These are phyloP conservation scores for Botrytis squamosa DNA, from an alignment of 2,329 filamentous ascomycete genomes.

Conservation along the genomic window DNA sequence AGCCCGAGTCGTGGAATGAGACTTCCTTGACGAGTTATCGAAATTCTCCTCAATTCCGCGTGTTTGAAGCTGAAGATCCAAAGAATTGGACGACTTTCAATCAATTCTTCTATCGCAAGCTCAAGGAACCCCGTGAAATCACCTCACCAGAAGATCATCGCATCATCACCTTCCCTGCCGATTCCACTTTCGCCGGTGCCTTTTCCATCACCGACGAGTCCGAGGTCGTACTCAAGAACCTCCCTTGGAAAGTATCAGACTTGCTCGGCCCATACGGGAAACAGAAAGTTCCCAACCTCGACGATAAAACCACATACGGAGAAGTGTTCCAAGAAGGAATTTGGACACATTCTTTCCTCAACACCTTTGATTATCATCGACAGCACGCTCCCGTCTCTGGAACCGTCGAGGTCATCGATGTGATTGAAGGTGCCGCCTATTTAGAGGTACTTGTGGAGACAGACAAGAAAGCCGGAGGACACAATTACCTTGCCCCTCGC, in stretches of 20 bases:
- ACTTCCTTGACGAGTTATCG: constrained; percentile 40
- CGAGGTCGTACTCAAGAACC: constrained; percentile 41
- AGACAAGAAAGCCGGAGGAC: constrained; percentile 18
- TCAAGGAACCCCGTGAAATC: constrained; percentile 42
- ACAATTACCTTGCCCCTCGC: constrained; percentile 10
- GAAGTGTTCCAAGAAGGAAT: constrained; percentile 43
- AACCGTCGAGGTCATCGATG: constrained; percentile 41
- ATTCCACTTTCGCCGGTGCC: constrained; percentile 40
- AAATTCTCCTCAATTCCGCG: constrained; percentile 38
- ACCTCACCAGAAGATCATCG: constrained; percentile 41
- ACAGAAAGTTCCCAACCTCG: background rate
- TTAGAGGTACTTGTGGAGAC: constrained; percentile 39
- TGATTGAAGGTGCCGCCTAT: constrained; percentile 43
- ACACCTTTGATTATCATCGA: constrained; percentile 45
- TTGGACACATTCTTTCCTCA: constrained; percentile 45
- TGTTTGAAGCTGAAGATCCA: constrained; percentile 39
- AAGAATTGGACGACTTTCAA: constrained; percentile 44
- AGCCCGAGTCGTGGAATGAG: constrained; percentile 38
- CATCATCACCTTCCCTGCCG: constrained; percentile 44
- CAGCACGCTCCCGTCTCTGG: constrained; percentile 45
- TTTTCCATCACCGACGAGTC: constrained; percentile 33
- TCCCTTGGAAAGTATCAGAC: constrained; percentile 42
- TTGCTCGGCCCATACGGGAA: constrained; percentile 35
- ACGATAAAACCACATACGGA: constrained; percentile 37
- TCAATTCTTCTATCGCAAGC: constrained; percentile 43